Base-by-base conservation (phyloP, 345 rosid genomes). In the Melaleuca quinquenervia region DNA sequence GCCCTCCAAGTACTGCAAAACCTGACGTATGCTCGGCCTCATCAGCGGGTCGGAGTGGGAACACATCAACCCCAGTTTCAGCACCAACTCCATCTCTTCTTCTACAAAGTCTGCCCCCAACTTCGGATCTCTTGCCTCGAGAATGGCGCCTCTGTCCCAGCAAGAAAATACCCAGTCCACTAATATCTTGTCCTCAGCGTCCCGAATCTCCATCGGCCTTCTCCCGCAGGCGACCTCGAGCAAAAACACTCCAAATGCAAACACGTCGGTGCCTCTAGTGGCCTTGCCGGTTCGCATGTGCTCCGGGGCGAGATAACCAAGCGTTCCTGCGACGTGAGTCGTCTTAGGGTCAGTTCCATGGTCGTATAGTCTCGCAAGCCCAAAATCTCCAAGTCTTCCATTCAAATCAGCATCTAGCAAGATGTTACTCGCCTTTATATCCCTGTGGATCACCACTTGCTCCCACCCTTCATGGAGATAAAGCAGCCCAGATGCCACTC, bases 221-320 rank as follows among this genome's bases (percentile, higher is more conserved):
- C 90, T 92, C 53, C 94, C 95, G 24, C 94, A 89, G 48, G 90
- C 91, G 9, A 93, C 91, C 87, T 91, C 96, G 1, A 94, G 94
- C 50, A 92, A 76, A 48, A 92, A 88, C 12, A 86, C 91, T 16
- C 95, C 94, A 52, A 90, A 94, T 15, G 92, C 90, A 51, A 76
- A 94, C 16, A 92, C 89, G 80, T 94, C 94, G 0, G 91, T 89
- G 70, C 87, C 75, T 2, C 87, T 89, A 1, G 90, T 88, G 50
- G 93, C 93, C 45, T 82, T 85, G 50, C 95, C 94, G 22, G 87
- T 92, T 84, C 88, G 83, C 1, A 85, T 18, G 44, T 91, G 86
- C 90, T 94, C 94, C 0, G 93, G 93, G 13, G 94, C 93, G 21
- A 94, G 75, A 84, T 94, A 93, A 2, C 96, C 96, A 7, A 90